phyloP scores from a whole-genome alignment of 2,329 filamentous ascomycete species.

The Aspergillus ibericus region DNA sequence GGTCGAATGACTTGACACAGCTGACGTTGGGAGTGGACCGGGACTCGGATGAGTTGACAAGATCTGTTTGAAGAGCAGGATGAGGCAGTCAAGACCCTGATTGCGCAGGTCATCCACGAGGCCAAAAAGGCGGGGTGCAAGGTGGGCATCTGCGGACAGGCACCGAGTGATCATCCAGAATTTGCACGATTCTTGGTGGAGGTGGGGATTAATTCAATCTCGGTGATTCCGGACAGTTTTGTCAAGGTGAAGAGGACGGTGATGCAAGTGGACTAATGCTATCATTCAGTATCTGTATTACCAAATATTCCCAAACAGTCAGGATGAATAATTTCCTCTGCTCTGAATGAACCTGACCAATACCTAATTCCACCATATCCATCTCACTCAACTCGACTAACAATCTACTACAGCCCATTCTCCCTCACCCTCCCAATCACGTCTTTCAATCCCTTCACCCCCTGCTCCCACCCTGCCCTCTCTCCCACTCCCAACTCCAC shows the following conservation, averaged over 20 bases:
- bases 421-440: not conserved
- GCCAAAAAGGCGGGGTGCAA: constrained; percentile 34
- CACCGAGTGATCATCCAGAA: constrained; percentile 43
- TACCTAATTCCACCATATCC: too few relatives aligned
- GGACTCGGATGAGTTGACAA: constrained; percentile 37
- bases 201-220: constrained; percentile 11
- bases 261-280: not conserved
- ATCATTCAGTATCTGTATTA: too few relatives aligned
- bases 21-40: constrained; percentile 43
- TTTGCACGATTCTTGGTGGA: constrained; percentile 40
- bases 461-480: not conserved
- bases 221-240: constrained; percentile 44
- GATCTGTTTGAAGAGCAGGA: constrained; percentile 44
- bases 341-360: too few relatives aligned
- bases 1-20: constrained; percentile 45
- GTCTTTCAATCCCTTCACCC: constrained; percentile 1
- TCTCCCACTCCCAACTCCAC: constrained; percentile 23
- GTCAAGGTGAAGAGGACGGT: constrained; percentile 33
- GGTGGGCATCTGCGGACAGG: constrained; percentile 44
- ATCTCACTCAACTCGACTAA: not conserved
- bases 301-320: too few relatives aligned
- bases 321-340: too few relatives aligned
- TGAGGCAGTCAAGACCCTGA: constrained; percentile 44
- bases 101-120: constrained; percentile 32
- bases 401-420: not conserved